Evolutionary conservation across 169 alveolate species (phyloP), one percentile per base, ranked within the genome.

Genomic region (Plasmodium reichenowi): DNA sequence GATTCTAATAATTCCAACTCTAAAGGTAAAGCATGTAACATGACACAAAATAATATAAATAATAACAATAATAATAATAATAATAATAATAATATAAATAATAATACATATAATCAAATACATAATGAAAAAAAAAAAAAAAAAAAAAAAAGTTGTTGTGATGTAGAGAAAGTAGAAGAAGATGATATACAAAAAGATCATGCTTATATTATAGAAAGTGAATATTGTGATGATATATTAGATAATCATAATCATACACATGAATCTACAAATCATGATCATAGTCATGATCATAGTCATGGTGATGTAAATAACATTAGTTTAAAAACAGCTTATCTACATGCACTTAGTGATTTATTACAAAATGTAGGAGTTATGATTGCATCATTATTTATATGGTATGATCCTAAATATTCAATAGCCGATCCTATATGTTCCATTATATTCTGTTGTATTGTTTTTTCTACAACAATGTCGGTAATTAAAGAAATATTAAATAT

Each of bases 361-460:
- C 98, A 97, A 94, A 96, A 97, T 74, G 90, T 98, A 59, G 99
- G 99, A 17, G 99, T 98, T 1, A 91, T 97, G 91, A 95, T 98
- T 47, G 99, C 99, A 22, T 98, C 98, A 8, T 56, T 94, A 0
- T 74, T 96, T 60, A 97, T 97, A 59, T 97, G 96, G 95, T 68
- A 85, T 83, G 73, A 93, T 29, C 98, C 98, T 32, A 85, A 87
- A 22, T 97, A 94, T 85, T 83, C 93, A 13, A 92, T 97, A 22
- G 98, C 98, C 12, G 99, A 98, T 66, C 99, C 99, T 29, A 92
- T 98, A 12, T 98, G 99, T 93, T 98, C 99, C 0, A 94, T 97
- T 80, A 60, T 98, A 22, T 98, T 98, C 83, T 96, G 99, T 63
- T 93, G 97, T 50, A 88, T 98, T 60, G 99, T 98, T 24, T 91